These are phyloP conservation scores for Hypholoma fasciculare DNA, from an alignment of 768 basidiomycete genomes.

Conservation along the genomic window DNA sequence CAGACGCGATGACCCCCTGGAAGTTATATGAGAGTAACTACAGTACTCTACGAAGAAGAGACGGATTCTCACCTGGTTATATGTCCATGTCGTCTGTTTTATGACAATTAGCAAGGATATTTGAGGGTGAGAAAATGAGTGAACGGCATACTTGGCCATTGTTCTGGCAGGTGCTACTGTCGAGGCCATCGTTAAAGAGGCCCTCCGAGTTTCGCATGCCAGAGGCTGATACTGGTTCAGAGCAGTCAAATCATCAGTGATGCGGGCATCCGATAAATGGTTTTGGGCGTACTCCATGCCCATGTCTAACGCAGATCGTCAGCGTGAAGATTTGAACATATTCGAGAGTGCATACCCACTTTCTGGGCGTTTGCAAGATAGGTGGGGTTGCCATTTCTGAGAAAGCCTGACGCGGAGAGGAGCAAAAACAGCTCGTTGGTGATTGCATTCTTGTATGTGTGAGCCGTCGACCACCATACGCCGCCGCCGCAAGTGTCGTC, in stretches of 20 bases:
- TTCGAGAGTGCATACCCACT: slow-evolving; percentile 22
- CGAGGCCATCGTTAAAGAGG: slow-evolving; percentile 47
- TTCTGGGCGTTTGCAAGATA: slow-evolving; percentile 52
- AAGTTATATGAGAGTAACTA: too few species aligned
- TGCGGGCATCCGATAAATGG: background rate
- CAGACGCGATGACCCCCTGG: slow-evolving; percentile 56
- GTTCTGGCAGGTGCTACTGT: slow-evolving; percentile 35
- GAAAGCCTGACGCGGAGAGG: slow-evolving; percentile 48
- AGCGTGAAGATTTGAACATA: background rate
- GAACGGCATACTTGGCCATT: slow-evolving; percentile 38
- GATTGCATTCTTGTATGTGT: slow-evolving; percentile 60
- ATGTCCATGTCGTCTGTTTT: slow-evolving; percentile 55
- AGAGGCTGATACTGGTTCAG: slow-evolving; percentile 34
- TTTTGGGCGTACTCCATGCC: slow-evolving; percentile 33
- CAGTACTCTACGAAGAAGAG: background rate
- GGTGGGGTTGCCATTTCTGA: slow-evolving; percentile 33
- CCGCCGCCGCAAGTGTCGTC: slow-evolving; percentile 53
- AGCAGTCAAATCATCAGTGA: background rate
- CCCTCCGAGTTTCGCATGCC: slow-evolving; percentile 47
- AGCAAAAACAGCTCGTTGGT: slow-evolving; percentile 60
- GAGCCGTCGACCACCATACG: slow-evolving; percentile 59
- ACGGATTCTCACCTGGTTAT: slow-evolving; percentile 46
- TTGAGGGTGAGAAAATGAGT: background rate
- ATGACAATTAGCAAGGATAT: background rate
- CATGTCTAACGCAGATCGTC: slow-evolving; percentile 24